Conservation (phyloP, 169 alveolate genomes). For the Plasmodium sp. region DNA sequence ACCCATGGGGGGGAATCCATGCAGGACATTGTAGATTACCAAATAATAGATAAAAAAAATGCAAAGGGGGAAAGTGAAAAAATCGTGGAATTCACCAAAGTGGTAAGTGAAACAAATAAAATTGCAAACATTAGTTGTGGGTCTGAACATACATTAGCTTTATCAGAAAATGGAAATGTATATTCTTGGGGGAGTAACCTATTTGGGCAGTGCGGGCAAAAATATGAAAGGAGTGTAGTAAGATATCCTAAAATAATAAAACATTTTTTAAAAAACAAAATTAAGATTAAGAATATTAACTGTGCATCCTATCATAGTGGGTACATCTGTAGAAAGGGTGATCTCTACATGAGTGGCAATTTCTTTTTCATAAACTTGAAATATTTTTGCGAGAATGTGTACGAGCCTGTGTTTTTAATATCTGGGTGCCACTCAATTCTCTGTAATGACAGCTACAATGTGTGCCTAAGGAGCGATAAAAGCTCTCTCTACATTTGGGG, state of each 20-base stretch:
- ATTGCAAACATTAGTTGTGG: slow-evolving; percentile 74
- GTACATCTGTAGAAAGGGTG: slow-evolving; percentile 28
- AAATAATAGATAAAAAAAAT: slow-evolving; percentile 44
- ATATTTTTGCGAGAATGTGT: slow-evolving; percentile 75
- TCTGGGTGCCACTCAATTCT: slow-evolving; percentile 51
- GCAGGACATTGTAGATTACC: slow-evolving; percentile 35
- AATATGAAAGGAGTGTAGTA: slow-evolving; percentile 44
- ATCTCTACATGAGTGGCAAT: slow-evolving; percentile 77
- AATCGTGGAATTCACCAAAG: slow-evolving; percentile 58
- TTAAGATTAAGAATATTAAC: slow-evolving; percentile 38
- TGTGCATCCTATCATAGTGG: slow-evolving; percentile 76
- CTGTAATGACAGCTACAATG: slow-evolving; percentile 61
- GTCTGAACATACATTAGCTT: slow-evolving; percentile 79
- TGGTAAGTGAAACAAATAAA: slow-evolving; percentile 74
- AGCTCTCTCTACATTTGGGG: slow-evolving; percentile 70
- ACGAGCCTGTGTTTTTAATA: slow-evolving; percentile 77
- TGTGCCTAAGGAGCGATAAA: slow-evolving; percentile 17
- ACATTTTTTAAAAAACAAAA: slow-evolving; percentile 61
- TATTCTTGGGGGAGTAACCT: slow-evolving; percentile 84
- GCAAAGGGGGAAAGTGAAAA: slow-evolving; percentile 43
- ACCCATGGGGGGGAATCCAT: not conserved
- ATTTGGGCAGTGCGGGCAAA: slow-evolving; percentile 73
- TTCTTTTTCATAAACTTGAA: slow-evolving; percentile 73
- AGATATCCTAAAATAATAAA: slow-evolving; percentile 73
- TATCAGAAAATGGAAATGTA: slow-evolving; percentile 84